Conservation (phyloP, 441 rosid genomes). For the Populus tomentosa region DNA sequence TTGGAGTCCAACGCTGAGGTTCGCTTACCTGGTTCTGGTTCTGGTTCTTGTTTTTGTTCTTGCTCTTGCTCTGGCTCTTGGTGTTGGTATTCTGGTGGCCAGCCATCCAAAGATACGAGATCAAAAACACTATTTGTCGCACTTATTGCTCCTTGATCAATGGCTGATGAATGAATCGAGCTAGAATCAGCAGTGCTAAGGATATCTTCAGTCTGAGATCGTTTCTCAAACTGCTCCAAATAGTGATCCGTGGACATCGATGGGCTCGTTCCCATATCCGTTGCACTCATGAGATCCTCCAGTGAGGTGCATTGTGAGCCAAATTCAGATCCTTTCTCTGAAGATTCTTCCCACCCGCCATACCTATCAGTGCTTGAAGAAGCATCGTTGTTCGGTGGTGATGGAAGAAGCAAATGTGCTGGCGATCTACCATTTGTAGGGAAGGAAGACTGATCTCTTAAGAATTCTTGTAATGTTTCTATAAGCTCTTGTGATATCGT, state of each 20-base stretch:
- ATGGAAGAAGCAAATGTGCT: conserved; percentile 21
- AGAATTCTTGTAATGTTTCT: conserved; percentile 66
- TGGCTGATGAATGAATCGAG: conserved; percentile 32
- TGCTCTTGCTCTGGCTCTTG: too few species aligned
- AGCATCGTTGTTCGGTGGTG: conserved; percentile 19
- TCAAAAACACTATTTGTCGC: conserved; percentile 17
- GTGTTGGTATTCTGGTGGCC: conserved; percentile 25
- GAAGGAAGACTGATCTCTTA: conserved; percentile 69
- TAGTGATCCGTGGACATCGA: conserved; percentile 13
- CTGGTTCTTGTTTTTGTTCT: background rate
- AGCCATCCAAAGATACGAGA: conserved; percentile 38
- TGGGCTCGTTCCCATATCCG: conserved; percentile 39
- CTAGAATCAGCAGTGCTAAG: conserved; percentile 22
- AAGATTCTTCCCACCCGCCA: conserved; percentile 17
- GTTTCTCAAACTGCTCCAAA: conserved; percentile 31
- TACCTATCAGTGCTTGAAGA: conserved; percentile 13
- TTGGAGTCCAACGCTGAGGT: background rate
- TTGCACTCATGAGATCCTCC: conserved; percentile 51
- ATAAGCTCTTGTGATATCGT: conserved; percentile 68
- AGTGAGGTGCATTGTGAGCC: conserved; percentile 41
- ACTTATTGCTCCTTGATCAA: conserved; percentile 24
- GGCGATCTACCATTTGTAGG: conserved; percentile 27
- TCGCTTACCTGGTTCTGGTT: conserved; percentile 3
- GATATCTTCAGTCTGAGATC: conserved; percentile 19
- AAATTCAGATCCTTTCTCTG: conserved; percentile 29